These are phyloP conservation scores for Apophysomyces trapeziformis DNA, from an alignment of 371 early-diverging fungal genomes.

Conservation along the genomic window DNA sequence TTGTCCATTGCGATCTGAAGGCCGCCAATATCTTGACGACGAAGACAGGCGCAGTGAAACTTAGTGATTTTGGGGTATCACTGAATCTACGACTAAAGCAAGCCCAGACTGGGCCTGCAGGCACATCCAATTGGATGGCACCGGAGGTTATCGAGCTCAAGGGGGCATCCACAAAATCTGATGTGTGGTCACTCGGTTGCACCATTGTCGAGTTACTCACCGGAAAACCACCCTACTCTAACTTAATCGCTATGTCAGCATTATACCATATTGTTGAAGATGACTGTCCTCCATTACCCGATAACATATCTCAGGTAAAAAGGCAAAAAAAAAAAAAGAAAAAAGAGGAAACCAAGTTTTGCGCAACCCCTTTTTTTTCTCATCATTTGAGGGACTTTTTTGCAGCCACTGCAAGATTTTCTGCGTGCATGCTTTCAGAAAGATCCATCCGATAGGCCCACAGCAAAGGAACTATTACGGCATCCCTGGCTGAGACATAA, in stretches of 20 bases:
- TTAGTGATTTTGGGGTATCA: slow-evolving; percentile 94
- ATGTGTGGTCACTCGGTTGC: slow-evolving; percentile 92
- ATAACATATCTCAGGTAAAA: slow-evolving; percentile 63
- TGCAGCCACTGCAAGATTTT: slow-evolving; percentile 67
- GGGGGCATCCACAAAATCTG: slow-evolving; percentile 81
- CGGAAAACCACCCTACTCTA: slow-evolving; percentile 85
- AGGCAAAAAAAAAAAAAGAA: slow-evolving; percentile 7
- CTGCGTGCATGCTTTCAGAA: slow-evolving; percentile 78
- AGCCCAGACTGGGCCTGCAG: slow-evolving; percentile 73
- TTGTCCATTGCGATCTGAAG: slow-evolving; percentile 95
- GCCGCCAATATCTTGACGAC: slow-evolving; percentile 93
- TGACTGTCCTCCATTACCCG: slow-evolving; percentile 79
- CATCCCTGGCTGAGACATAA: slow-evolving; percentile 66
- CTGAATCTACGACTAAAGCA: slow-evolving; percentile 73
- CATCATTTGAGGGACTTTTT: neutral
- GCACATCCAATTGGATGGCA: slow-evolving; percentile 99
- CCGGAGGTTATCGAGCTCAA: slow-evolving; percentile 92
- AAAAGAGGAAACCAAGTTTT: no score
- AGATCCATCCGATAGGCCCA: slow-evolving; percentile 67
- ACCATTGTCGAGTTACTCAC: slow-evolving; percentile 86
- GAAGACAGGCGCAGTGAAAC: slow-evolving; percentile 88
- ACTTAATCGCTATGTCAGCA: slow-evolving; percentile 83
- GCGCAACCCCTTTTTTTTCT: neutral
- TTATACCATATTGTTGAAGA: slow-evolving; percentile 92
- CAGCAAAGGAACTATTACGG: slow-evolving; percentile 62